A percentile compares a stretch with the other conserved stretches of the same genome.
phyloP scores from a whole-genome alignment of 2,329 filamentous ascomycete genomes.

The Pseudocercospora fijiensis region DNA sequence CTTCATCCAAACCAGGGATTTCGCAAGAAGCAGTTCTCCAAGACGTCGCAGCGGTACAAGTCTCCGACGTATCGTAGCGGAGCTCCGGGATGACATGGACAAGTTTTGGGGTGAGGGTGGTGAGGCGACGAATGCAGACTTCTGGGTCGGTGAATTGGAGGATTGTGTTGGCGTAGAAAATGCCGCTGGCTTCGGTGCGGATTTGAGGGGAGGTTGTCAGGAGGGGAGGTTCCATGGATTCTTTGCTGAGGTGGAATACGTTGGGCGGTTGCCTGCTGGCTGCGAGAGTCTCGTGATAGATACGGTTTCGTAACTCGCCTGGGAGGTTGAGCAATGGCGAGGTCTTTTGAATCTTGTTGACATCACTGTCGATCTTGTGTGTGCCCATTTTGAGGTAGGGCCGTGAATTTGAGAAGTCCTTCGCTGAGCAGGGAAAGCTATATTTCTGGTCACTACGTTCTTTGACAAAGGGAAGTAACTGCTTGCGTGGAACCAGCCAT shows the following conservation, averaged over 20 bases:
- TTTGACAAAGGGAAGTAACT: not conserved
- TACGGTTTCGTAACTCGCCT: slow-evolving; percentile 21
- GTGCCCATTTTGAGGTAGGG: not conserved
- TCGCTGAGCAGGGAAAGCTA: not conserved
- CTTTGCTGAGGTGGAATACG: slow-evolving; percentile 16
- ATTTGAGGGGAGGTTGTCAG: slow-evolving; percentile 14
- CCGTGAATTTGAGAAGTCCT: not conserved
- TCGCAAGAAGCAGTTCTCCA: slow-evolving; percentile 24
- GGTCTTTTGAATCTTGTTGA: not conserved
- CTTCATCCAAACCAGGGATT: slow-evolving; percentile 23
- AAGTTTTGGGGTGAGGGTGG: slow-evolving; percentile 14
- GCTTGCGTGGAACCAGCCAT: not conserved
- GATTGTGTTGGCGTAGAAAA: slow-evolving; percentile 22
- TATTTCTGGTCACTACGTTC: not conserved
- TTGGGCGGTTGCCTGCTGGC: not conserved
- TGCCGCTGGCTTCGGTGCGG: slow-evolving; percentile 14
- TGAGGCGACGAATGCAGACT: slow-evolving; percentile 15
- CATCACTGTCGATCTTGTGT: not conserved
- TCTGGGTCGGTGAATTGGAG: slow-evolving; percentile 18
- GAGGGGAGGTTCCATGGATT: slow-evolving; percentile 17
- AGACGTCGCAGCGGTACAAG: slow-evolving; percentile 16
- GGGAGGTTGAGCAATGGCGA: slow-evolving; percentile 17
- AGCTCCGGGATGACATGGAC: slow-evolving; percentile 20
- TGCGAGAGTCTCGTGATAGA: slow-evolving; percentile 17
- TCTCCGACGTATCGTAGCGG: slow-evolving; percentile 23